Base-by-base conservation (phyloP, 352 stramenopile genomes). In the Pythium phragmiticola region DNA sequence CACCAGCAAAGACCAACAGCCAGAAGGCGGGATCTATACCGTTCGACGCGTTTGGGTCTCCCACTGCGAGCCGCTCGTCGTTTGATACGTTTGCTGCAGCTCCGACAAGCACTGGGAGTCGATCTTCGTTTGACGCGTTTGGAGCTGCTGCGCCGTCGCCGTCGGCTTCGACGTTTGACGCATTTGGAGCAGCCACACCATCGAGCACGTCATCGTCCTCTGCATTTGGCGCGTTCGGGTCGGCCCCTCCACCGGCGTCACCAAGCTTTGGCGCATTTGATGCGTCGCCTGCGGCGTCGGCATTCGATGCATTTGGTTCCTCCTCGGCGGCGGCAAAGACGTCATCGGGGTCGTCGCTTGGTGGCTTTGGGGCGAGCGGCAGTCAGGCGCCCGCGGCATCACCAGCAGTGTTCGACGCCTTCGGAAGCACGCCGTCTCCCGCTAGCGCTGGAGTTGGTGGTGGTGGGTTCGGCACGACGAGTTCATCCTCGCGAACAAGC, bases 71-170 rank as follows among this genome's bases (percentile, higher is more conserved):
- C 61, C 21, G 55, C 56, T 60, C 72, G n/a, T 72, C 65, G 47
- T 73, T 82, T 34, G 74, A 82, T 57, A 70, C 74, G 7, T 81
- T 85, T 43, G 77, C 7, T 13, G 34, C 65, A 41, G 59, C 76
- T 57, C 60, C 49, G 2, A 52, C 70, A 26, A 70, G 66, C 56
- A 48, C 75, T 7, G 56, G 56, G 2, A 63, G 58, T 26, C 60
- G 64, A 36, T 72, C 73, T 39, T 39, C 23, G 50, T 70, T 81
- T 23, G 70, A 79, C 47, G 73, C 73, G 0, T 79, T 84, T 39
- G 78, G 68, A 43, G 43, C 56, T 39, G 60, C 75, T 64, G 60
- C 48, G 1, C 52, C 73, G n/a, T 69, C 72, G 46, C 30, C 74
- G 14, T 43, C 59, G 8, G 57, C 69, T 21, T 65, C 68, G 3